Base-by-base conservation (phyloP, 345 rosid genomes). In the Euphorbia lathyris region DNA sequence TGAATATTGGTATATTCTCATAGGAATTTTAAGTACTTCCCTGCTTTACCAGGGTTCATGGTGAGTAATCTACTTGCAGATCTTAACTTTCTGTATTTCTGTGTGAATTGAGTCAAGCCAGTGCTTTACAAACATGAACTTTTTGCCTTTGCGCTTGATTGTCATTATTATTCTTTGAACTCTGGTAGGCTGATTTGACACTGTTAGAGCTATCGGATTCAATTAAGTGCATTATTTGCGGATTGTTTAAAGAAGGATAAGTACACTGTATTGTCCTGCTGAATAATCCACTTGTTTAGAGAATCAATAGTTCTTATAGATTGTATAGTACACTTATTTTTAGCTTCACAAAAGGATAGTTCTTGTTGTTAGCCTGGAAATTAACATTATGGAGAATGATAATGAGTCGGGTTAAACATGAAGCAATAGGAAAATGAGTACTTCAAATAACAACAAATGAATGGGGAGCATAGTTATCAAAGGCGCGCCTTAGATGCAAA, bases 1-100 rank as follows among this genome's bases (percentile, higher is more conserved):
- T 50, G 47, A 27, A 23, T 68, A 38, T 43, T 67, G 29, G 9
- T 25, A 26, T 56, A 57, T 32, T 57, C 36, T 43, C 66, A 68
- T n/a, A 58, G 30, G 51, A 57, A 40, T 5, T 9, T 3, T 40
- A 9, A 17, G 11, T 0, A 25, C 8, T 13, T 50, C 29, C 11
- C 30, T 34, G 30, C 29, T 38, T 23, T 38, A 68, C 34, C 64
- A 22, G n/a, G 26, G 23, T 42, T 42, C n/a, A n/a, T 10, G 53
- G 43, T 42, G 69, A 42, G 23, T 65, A 30, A 65, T 23, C 6
- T 40, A 40, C 9, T 40, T 40, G 43, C 43, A 40, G 9, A 40
- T 9, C 43, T 40, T 4, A 40, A 40, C 1, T 34, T 34, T 7
- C 38, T 4, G 43, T 40, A 40, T 40, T 40, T 40, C 43, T 40